These are phyloP conservation scores for Syncephalastrum sp. DNA, from an alignment of 371 early-diverging fungal genomes.

Conservation along the genomic window DNA sequence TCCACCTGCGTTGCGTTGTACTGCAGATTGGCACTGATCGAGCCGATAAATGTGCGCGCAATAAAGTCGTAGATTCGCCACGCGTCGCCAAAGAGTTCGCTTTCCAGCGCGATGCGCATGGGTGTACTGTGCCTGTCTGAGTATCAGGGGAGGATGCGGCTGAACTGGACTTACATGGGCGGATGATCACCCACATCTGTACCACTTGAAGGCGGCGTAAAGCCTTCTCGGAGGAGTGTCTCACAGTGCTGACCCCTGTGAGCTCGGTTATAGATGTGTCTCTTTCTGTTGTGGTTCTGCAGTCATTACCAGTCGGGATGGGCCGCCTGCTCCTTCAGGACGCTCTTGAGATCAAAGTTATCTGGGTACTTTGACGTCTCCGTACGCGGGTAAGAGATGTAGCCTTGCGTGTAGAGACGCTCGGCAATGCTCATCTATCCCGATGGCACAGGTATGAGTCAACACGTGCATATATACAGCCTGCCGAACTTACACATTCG, in stretches of 20 bases:
- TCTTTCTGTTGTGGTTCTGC: neutral
- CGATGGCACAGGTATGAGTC: neutral
- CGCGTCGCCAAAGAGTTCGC: conserved; percentile 49
- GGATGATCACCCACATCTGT: conserved; percentile 53
- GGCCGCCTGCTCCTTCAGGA: conserved; percentile 35
- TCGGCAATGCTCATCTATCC: conserved; percentile 54
- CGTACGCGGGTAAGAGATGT: conserved; percentile 75
- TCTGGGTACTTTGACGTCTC: conserved; percentile 68
- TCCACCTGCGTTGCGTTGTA: conserved; percentile 53
- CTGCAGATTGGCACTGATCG: conserved; percentile 55
- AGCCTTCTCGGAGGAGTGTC: conserved; percentile 31
- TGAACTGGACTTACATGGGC: conserved; percentile 32
- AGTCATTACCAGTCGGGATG: conserved; percentile 37
- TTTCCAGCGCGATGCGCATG: conserved; percentile 44
- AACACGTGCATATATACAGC: neutral
- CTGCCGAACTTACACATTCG: conserved; percentile 37
- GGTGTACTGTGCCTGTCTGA: conserved; percentile 35
- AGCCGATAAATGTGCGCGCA: conserved; percentile 60
- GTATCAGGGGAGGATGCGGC: neutral
- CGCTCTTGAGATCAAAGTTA: conserved; percentile 55
- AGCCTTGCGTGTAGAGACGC: conserved; percentile 58
- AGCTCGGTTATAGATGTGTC: neutral
- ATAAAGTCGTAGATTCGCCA: conserved; percentile 67
- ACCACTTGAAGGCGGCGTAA: conserved; percentile 46
- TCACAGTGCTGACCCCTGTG: conserved; percentile 32